Evolutionary conservation across 495 filamentous ascomycete species (phyloP).

Genomic region (Neurospora sp.): DNA sequence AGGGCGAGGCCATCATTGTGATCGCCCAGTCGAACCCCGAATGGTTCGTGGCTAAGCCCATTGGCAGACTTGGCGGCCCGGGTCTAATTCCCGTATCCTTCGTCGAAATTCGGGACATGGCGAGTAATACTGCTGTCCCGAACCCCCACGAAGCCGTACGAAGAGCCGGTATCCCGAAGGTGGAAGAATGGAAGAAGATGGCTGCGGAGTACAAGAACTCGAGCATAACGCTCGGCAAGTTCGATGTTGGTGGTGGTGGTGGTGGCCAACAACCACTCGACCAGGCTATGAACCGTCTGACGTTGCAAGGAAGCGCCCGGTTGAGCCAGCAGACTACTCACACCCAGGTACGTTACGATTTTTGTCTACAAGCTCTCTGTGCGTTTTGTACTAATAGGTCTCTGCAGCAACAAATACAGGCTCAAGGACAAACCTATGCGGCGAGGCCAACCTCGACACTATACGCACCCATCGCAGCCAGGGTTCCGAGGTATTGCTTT

Average conservation of each 20-base stretch:
- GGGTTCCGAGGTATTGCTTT: conserved; percentile 89
- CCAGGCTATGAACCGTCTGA: conserved; percentile 73
- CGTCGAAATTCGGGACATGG: conserved; percentile 93
- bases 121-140: conserved; percentile 66
- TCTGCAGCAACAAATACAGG: conserved; percentile 20
- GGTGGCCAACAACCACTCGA: conserved; percentile 42
- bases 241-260: conserved; percentile 46
- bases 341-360: conserved; percentile 29
- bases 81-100: conserved; percentile 95
- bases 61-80: conserved; percentile 85
- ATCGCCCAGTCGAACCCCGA: conserved; percentile 99
- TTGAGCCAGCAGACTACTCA: conserved; percentile 33
- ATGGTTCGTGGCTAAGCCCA: conserved; percentile 99
- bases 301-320: conserved; percentile 42
- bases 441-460: conserved; percentile 34
- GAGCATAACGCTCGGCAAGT: conserved; percentile 89
- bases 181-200: conserved; percentile 99
- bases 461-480: conserved; percentile 55
- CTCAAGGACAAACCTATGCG: conserved; percentile 21
- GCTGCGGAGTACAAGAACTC: conserved; percentile 98
- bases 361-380: neutral
- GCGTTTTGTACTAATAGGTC: conserved; percentile 9
- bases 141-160: conserved; percentile 82
- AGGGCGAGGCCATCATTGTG: conserved; percentile 92
- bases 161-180: conserved; percentile 86